Evolutionary conservation across 1,284 basidiomycete species (phyloP).

Genomic region (Gymnopus androsaceus): DNA sequence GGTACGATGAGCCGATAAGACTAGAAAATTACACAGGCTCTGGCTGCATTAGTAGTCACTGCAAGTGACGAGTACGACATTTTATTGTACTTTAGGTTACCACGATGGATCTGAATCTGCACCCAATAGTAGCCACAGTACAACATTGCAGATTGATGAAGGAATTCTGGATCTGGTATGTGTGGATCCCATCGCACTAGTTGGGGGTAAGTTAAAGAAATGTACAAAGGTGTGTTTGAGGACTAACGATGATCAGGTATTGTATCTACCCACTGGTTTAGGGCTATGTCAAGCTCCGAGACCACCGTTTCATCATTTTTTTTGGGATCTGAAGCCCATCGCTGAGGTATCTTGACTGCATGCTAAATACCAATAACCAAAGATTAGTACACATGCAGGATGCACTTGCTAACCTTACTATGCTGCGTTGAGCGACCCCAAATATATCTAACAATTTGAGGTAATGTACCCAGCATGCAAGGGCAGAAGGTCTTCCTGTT

Average conservation of each 20-base stretch:
- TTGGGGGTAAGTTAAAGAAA: neutral
- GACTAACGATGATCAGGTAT: constrained; percentile 14
- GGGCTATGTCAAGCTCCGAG: constrained; percentile 7
- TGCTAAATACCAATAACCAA: neutral
- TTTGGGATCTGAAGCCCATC: no score
- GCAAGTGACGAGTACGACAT: constrained; percentile 44
- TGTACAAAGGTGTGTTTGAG: no score
- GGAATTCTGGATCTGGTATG: constrained; percentile 36
- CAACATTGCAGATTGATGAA: constrained; percentile 48
- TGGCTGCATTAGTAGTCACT: constrained; percentile 54
- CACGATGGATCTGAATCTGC: constrained; percentile 45
- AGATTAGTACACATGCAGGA: neutral
- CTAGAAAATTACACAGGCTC: no score
- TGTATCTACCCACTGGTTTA: constrained; percentile 11
- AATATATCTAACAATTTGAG: constrained; percentile 15
- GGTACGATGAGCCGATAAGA: constrained; percentile 45
- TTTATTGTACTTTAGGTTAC: neutral
- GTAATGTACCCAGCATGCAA: no score
- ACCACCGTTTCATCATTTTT: constrained; percentile 5
- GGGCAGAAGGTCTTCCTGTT: constrained; percentile 5
- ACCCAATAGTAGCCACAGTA: no score
- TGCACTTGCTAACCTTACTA: neutral
- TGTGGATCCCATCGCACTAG: constrained; percentile 49
- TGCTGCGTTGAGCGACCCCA: no score
- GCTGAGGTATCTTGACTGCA: no score